These are phyloP conservation scores for Kwoniella sp. DNA, from an alignment of 768 basidiomycete genomes.

Conservation along the genomic window DNA sequence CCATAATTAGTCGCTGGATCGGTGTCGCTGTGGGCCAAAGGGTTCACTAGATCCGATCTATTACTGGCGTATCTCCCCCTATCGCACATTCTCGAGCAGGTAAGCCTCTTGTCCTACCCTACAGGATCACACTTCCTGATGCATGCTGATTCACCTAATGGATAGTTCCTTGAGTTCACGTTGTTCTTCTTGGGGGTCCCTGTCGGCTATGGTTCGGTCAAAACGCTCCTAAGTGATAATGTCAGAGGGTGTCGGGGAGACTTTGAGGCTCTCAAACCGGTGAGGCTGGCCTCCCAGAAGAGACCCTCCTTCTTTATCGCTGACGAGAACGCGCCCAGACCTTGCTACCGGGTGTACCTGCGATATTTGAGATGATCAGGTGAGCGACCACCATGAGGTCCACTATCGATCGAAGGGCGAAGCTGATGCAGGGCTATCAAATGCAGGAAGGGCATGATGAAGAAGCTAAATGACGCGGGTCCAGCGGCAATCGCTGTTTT, in stretches of 20 bases:
- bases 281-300: conserved; percentile 13
- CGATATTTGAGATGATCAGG: conserved; percentile 46
- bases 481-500: conserved; percentile 45
- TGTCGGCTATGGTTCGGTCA: conserved; percentile 51
- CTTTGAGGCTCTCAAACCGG: conserved; percentile 48
- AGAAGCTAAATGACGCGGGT: conserved; percentile 51
- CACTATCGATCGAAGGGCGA: neutral
- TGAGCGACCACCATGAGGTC: neutral
- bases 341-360: conserved; percentile 53
- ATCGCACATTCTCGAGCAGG: conserved; percentile 53
- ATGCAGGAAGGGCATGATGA: conserved; percentile 48
- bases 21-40: conserved; percentile 17
- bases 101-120: conserved; percentile 10
- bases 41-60: conserved; percentile 30
- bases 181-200: conserved; percentile 47
- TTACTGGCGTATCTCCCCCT: conserved; percentile 47
- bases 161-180: conserved; percentile 53
- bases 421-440: neutral
- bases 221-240: conserved; percentile 55
- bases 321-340: conserved; percentile 26
- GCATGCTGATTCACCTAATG: conserved; percentile 3
- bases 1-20: conserved; percentile 25
- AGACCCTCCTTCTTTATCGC: neutral
- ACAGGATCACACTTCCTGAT: neutral
- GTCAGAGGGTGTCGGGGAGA: conserved; percentile 55